These are phyloP conservation scores for Barnettozyma wickerhamii DNA, from an alignment of 805 yeast genomes.

Conservation along the genomic window DNA sequence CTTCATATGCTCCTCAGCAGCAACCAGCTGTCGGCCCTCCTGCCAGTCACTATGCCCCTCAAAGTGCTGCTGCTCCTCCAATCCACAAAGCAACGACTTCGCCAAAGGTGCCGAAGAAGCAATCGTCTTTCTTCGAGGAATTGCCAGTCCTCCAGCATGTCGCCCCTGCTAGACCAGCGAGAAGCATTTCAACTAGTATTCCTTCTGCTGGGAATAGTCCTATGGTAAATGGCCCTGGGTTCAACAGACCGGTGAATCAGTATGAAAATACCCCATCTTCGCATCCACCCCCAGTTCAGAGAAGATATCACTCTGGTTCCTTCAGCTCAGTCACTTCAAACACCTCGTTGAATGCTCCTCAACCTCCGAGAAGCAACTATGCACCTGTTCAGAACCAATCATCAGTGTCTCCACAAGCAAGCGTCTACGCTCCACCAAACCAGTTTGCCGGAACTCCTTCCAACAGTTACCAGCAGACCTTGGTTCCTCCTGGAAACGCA, in stretches of 20 bases:
- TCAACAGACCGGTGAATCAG: not conserved
- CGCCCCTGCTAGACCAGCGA: slow-evolving; percentile 15
- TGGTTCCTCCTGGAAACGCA: no score
- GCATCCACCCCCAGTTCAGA: not conserved
- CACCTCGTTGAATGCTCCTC: not conserved
- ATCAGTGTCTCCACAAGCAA: not conserved
- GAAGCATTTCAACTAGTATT: slow-evolving; percentile 6
- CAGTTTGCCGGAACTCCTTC: no score
- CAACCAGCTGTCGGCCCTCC: not conserved
- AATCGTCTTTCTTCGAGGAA: slow-evolving; percentile 52
- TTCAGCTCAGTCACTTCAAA: not conserved
- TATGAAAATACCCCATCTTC: not conserved
- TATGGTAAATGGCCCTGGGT: not conserved
- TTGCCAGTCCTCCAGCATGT: slow-evolving; percentile 39
- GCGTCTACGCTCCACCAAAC: not conserved
- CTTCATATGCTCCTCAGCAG: slow-evolving; percentile 4
- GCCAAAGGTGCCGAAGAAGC: slow-evolving; percentile 28
- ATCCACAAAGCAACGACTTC: slow-evolving; percentile 4
- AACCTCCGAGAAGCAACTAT: not conserved
- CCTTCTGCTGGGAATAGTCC: not conserved
- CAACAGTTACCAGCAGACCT: no score
- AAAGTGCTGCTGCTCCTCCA: not conserved
- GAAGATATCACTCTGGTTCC: not conserved
- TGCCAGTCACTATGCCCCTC: slow-evolving; percentile 1
- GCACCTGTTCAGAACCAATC: slow-evolving; percentile 1